Evolutionary conservation across 305 asterid genomes (phyloP).

Genomic region (Fraxinus albicans): DNA sequence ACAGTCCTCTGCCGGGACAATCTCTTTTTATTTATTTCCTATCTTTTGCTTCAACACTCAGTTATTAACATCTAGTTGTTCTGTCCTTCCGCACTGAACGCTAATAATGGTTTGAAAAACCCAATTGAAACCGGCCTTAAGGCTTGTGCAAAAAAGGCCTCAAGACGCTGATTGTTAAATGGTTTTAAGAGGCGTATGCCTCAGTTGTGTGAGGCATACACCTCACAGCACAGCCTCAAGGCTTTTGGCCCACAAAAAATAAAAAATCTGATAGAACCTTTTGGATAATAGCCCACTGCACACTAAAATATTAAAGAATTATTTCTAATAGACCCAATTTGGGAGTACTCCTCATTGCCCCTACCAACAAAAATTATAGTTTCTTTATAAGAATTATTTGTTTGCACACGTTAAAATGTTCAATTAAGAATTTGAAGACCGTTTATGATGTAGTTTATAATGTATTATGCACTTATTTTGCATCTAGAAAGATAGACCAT

Average conservation of each 20-base stretch:
- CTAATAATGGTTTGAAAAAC: not conserved
- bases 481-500: not conserved
- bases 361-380: not conserved
- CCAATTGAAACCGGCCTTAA: not conserved
- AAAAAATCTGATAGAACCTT: not conserved
- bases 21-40: not conserved
- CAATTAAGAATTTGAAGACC: not conserved
- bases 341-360: not conserved
- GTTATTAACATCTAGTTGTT: not conserved
- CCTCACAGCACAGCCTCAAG: not conserved
- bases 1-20: not conserved
- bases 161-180: not conserved
- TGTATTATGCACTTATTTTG: not conserved
- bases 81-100: not conserved
- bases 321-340: not conserved
- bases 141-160: not conserved
- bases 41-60: not conserved
- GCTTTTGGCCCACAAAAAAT: not conserved
- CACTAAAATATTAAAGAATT: not conserved
- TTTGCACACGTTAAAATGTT: not conserved
- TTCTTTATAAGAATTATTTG: not conserved
- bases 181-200: too few relatives aligned
- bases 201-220: not conserved
- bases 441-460: not conserved
- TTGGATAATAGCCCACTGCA: not conserved